Evolutionary conservation across 345 rosid genomes (phyloP).

Genomic region (Arabis alpina): DNA sequence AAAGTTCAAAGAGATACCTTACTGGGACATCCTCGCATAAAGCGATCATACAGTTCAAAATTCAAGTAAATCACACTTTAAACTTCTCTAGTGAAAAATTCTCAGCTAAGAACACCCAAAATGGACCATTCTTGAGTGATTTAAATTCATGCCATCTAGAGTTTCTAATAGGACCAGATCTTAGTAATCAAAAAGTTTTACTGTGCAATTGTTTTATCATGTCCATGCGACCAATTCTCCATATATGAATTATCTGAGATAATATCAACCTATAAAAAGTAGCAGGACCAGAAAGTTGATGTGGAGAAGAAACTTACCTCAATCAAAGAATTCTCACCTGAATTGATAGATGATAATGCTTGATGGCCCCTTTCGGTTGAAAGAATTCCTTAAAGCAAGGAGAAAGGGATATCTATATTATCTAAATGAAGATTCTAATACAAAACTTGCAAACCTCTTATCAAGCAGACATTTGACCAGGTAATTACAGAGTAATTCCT

Average conservation of each 20-base stretch:
- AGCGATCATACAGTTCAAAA: slow-evolving; percentile 62
- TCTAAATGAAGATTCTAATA: not conserved
- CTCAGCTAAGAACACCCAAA: slow-evolving; percentile 54
- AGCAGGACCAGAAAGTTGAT: slow-evolving; percentile 33
- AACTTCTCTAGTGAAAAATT: slow-evolving; percentile 64
- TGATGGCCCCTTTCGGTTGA: slow-evolving; percentile 90
- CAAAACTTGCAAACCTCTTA: slow-evolving; percentile 16
- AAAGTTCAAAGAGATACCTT: slow-evolving; percentile 52
- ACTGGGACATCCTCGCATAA: slow-evolving; percentile 74
- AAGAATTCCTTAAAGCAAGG: slow-evolving; percentile 73
- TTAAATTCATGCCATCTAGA: slow-evolving; percentile 17
- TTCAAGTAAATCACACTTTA: slow-evolving; percentile 78
- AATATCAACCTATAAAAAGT: slow-evolving; percentile 15
- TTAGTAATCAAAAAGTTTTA: slow-evolving; percentile 10
- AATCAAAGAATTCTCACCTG: slow-evolving; percentile 77
- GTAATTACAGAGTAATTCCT: slow-evolving; percentile 10
- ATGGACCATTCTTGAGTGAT: slow-evolving; percentile 34
- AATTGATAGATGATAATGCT: slow-evolving; percentile 66
- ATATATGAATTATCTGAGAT: slow-evolving; percentile 21
- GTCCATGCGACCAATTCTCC: slow-evolving; percentile 14
- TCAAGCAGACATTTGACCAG: slow-evolving; percentile 3
- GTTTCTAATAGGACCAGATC: slow-evolving; percentile 18
- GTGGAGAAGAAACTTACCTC: slow-evolving; percentile 57
- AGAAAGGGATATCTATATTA: slow-evolving; percentile 27
- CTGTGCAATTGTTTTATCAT: not conserved